Evolutionary conservation across 2,329 filamentous ascomycete genomes (phyloP).

Genomic region (Ambrosiella beaveri): DNA sequence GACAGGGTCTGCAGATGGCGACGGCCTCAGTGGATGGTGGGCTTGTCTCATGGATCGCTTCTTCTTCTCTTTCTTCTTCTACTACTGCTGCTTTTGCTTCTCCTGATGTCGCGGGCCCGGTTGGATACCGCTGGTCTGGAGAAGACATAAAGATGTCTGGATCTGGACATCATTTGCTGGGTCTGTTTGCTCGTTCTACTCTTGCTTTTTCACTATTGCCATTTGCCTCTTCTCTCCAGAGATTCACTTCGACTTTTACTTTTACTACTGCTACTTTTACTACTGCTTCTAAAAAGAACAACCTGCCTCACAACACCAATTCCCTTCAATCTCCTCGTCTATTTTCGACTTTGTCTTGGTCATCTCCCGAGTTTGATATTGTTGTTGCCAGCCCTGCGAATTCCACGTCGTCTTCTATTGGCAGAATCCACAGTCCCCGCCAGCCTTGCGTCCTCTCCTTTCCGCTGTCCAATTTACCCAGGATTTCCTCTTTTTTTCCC

Average conservation of each 20-base stretch:
- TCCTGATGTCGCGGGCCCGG: conserved; percentile 4
- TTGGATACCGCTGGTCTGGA: conserved; percentile 6
- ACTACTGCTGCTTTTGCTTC: background rate
- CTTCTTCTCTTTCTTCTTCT: background rate
- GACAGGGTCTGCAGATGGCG: conserved; percentile 5
- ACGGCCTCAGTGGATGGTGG: background rate
- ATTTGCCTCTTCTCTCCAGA: background rate
- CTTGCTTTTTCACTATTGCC: conserved; percentile 5
- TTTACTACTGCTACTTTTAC: background rate
- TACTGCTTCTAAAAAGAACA: background rate
- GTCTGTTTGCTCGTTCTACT: background rate
- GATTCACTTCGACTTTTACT: background rate
- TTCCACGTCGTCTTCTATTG: conserved; percentile 8
- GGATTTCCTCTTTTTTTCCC: conserved; percentile 12
- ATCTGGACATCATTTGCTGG: conserved; percentile 1
- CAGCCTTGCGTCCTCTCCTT: conserved; percentile 9
- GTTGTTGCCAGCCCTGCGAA: conserved; percentile 3
- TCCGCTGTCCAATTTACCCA: background rate
- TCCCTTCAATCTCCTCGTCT: background rate
- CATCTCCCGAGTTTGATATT: background rate
- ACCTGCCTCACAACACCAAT: too few relatives aligned
- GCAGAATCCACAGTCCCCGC: conserved; percentile 8
- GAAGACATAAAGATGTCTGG: conserved; percentile 13
- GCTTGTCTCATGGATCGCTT: background rate
- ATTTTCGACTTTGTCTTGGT: background rate